Evolutionary conservation across 164 flowering plant genomes (phyloP).

Genomic region (Santalum album): DNA sequence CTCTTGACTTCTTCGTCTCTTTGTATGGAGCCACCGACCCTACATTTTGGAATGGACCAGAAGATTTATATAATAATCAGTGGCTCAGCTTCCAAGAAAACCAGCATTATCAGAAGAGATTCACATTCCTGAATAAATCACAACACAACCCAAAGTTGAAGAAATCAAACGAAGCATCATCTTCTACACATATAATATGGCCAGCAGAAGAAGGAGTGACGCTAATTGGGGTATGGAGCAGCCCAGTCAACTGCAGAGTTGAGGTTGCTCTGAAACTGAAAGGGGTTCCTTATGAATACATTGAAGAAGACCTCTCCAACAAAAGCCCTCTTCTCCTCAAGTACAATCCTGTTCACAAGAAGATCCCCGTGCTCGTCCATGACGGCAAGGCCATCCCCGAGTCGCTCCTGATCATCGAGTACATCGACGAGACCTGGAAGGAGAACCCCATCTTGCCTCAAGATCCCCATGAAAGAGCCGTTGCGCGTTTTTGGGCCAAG

Average conservation of each 20-base stretch:
- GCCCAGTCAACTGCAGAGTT: constrained; percentile 19
- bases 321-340: constrained; percentile 12
- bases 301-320: constrained; percentile 15
- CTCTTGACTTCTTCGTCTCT: no score
- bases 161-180: no score
- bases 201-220: constrained; percentile 14
- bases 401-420: neutral
- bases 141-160: no score
- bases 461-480: constrained; percentile 14
- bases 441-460: constrained; percentile 6
- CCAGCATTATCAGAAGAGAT: no score
- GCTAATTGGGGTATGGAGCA: constrained; percentile 15
- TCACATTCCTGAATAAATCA: no score
- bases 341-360: constrained; percentile 15
- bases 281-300: constrained; percentile 14
- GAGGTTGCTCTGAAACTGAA: constrained; percentile 21
- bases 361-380: constrained; percentile 6
- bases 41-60: no score
- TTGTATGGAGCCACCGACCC: no score
- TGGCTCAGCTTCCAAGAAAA: no score
- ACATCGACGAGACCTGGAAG: constrained; percentile 1
- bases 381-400: constrained; percentile 12
- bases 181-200: no score
- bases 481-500: constrained; percentile 17
- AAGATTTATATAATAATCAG: no score